phyloP scores from a whole-genome alignment of 164 flowering plant genomes.

The Berberis thunbergii region DNA sequence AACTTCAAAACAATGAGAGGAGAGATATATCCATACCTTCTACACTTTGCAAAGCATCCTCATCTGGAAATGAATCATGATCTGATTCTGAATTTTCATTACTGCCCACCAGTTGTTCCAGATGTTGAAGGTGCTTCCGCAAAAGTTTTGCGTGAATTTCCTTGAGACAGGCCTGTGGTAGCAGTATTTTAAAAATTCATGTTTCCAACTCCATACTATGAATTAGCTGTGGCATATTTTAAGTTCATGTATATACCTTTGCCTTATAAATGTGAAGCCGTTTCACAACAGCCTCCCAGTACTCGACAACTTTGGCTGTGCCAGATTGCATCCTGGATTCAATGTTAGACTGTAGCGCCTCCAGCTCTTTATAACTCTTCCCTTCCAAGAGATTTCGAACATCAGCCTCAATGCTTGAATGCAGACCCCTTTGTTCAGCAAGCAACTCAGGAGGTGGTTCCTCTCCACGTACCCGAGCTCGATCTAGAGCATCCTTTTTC shows the following conservation, averaged over 20 bases:
- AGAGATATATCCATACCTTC: slow-evolving; percentile 31
- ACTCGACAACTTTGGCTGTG: slow-evolving; percentile 90
- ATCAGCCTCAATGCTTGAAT: slow-evolving; percentile 82
- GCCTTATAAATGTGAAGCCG: slow-evolving; percentile 91
- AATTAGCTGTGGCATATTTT: neutral
- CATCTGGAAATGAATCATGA: slow-evolving; percentile 29
- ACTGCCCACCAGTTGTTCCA: slow-evolving; percentile 48
- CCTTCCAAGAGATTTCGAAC: slow-evolving; percentile 65
- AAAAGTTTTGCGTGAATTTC: slow-evolving; percentile 82
- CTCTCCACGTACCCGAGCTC: slow-evolving; percentile 98
- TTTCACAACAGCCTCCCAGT: slow-evolving; percentile 93
- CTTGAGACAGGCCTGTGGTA: slow-evolving; percentile 74
- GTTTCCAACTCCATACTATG: neutral
- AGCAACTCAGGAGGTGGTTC: slow-evolving; percentile 88
- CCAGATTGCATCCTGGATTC: slow-evolving; percentile 82
- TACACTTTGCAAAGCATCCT: slow-evolving; percentile 25
- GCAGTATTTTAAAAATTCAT: neutral
- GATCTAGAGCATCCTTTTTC: slow-evolving; percentile 82
- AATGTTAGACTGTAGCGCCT: slow-evolving; percentile 48
- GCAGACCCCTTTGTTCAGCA: slow-evolving; percentile 93
- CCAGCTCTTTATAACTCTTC: slow-evolving; percentile 58
- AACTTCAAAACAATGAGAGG: neutral
- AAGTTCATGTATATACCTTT: slow-evolving; percentile 38
- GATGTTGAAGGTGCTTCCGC: slow-evolving; percentile 62
- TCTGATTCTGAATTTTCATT: slow-evolving; percentile 33